These are phyloP conservation scores for Saururus chinensis DNA, from an alignment of 164 flowering plant genomes.

Conservation along the genomic window DNA sequence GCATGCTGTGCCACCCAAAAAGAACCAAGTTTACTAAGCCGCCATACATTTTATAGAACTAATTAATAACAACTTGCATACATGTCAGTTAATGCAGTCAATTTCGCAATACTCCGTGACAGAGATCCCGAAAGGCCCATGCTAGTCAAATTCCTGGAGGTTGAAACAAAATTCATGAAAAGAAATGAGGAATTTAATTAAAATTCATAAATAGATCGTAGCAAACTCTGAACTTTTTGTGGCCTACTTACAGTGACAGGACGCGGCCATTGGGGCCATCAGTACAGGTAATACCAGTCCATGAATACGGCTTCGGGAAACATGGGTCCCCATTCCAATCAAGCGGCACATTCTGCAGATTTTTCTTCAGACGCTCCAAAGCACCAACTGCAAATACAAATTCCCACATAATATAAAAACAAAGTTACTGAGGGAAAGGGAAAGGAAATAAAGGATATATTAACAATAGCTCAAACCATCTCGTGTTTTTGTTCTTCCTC, in stretches of 20 bases:
- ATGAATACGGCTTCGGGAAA: conserved; percentile 49
- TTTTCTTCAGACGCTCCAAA: conserved; percentile 33
- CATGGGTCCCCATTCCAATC: conserved; percentile 98
- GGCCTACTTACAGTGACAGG: conserved; percentile 51
- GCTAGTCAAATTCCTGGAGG: conserved; percentile 58
- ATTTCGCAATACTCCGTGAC: conserved; percentile 47
- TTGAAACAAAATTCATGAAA: not conserved
- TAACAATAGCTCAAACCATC: conserved; percentile 46
- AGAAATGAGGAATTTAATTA: not conserved
- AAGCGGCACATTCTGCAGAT: conserved; percentile 41
- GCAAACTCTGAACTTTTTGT: too few species aligned
- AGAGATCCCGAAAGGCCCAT: conserved; percentile 77
- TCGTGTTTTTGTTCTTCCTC: conserved; percentile 61
- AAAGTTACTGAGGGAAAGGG: not conserved
- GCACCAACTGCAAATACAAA: conserved; percentile 44
- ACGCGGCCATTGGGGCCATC: conserved; percentile 54
- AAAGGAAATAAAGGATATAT: not conserved
- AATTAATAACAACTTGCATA: conserved; percentile 16
- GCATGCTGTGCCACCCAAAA: conserved; percentile 37
- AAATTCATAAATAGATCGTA: conserved; percentile 1
- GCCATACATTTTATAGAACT: not conserved
- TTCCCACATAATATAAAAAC: not conserved
- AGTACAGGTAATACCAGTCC: conserved; percentile 87
- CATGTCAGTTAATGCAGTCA: conserved; percentile 70
- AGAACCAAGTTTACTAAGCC: conserved; percentile 9